Evolutionary conservation across 202 grass and related monocot species (phyloP), one percentile per base, ranked within the genome.

Genomic region (Sporobolus alterniflorus): DNA sequence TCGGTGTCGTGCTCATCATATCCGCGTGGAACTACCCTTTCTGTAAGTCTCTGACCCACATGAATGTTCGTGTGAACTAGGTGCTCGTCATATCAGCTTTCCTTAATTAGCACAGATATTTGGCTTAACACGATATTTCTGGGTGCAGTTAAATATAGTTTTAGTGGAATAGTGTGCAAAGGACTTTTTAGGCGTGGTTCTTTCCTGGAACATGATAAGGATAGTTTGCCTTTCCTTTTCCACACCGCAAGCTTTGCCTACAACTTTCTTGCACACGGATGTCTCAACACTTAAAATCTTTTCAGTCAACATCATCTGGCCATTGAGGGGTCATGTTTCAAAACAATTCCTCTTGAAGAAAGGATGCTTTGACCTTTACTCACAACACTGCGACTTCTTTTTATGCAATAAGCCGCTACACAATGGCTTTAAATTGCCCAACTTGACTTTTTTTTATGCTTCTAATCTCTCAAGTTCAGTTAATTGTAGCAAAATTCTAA

Each of bases 11-110:
- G 76, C 88, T 99, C 74, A 22, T 99, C 51, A 96, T 99, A 73
- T 96, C 97, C 7, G 89, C 97, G 29, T 99, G 93, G 97, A 99
- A 99, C 75, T 99, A 90, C 55, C 97, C 97, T 13, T 96, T 96
- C 83, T 56, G 97, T 95, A 90, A 93, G 91, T 88, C 25, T 29
- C 22, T 60, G 18, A 43, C 16, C 12, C 2, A 48, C 67, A 56
- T 60, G 3, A 62, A n/a, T 12, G 50, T 60, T 7, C 12, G 55
- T 26, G 6, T 18, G 36, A 39, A 39, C 36, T 39, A 39, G 36
- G 6, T 39, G 36, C 36, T 39, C 36, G 8, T 4, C 36, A 39
- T 4, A 39, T 8, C 36, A 39, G 36, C 36, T 48, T 48, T 41
- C 41, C 3, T 25, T 32, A n/a, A 9, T 7, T 22, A 46, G 4